Evolutionary conservation across 805 yeast genomes (phyloP), one percentile per base, ranked within the genome.

Genomic region (Sugiyamaella chiloensis): DNA sequence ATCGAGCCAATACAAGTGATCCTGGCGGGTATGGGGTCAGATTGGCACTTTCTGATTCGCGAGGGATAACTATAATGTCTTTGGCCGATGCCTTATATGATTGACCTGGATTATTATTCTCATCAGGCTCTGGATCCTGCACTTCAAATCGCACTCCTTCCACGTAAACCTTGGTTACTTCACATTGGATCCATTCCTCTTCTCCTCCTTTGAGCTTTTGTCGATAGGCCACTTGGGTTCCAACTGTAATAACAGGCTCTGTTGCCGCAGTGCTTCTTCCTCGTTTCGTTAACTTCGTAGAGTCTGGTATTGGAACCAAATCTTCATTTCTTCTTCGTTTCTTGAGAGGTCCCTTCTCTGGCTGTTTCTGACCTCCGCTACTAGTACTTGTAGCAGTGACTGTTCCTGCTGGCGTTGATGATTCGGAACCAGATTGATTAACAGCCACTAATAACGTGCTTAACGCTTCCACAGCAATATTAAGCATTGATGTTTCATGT

Each of bases 101-200:
- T 58, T 84, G 91, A 2, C 96, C 96, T 3, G 90, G 85, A 48
- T 90, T 87, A 53, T 85, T 87, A 56, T 81, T 77, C 59, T 91
- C 98, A 60, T 93, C 99, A 0, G 99, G 98, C 60, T 93, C 99
- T 0, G 98, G 96, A 64, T 93, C 99, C 57, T 87, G 80, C n/a
- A 93, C 90, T 66, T 93, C 98, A 62, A 83, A 89, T 50, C 79
- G 74, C 1, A 72, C 69, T 0, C 93, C 91, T 55, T 87, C 96
- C 0, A 79, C 79, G n/a, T 80, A 66, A 2, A 91, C 80, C 55
- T 79, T 81, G 23, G 83, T 77, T 12, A 93, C 95, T 60, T 85
- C 88, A 69, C 99, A 93, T 63, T 87, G 96, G 57, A 93, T 88
- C 99, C 99, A 93, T 62, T 91, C 98, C 11, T 78, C 78, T 42